A percentile compares a stretch with the other conserved stretches of the same genome.
Conservation (phyloP, 1,284 basidiomycete genomes). For the Ustilago curta region DNA sequence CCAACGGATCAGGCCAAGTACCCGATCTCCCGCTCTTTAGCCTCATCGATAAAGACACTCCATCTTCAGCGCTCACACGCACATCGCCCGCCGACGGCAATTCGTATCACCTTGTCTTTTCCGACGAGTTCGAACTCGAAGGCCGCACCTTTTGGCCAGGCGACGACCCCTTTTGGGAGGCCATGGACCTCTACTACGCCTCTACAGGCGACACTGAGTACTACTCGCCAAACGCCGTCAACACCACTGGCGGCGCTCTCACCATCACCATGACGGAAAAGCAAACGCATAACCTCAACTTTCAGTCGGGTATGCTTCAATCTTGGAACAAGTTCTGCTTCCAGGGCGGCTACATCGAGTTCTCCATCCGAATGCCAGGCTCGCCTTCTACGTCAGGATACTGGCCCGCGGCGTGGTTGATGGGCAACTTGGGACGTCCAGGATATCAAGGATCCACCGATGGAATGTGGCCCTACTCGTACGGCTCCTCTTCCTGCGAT, state of each 20-base stretch:
- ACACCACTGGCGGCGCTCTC: constrained; percentile 56
- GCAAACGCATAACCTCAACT: constrained; percentile 59
- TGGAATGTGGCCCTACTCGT: constrained; percentile 70
- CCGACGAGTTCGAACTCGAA: constrained; percentile 60
- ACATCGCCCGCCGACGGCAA: constrained; percentile 33
- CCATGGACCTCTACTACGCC: constrained; percentile 60
- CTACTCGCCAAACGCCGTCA: constrained; percentile 57
- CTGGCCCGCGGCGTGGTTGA: constrained; percentile 71
- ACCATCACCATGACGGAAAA: constrained; percentile 54
- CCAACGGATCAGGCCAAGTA: constrained; percentile 63
- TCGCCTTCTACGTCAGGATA: constrained; percentile 69
- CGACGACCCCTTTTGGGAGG: constrained; percentile 64
- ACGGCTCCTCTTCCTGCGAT: constrained; percentile 68
- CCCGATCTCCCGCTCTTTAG: constrained; percentile 51
- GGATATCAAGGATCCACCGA: constrained; percentile 68
- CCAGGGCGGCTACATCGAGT: constrained; percentile 68
- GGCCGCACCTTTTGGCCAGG: constrained; percentile 65
- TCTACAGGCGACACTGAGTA: constrained; percentile 58
- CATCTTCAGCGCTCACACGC: constrained; percentile 36
- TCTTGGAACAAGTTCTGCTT: constrained; percentile 68
- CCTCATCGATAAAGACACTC: constrained; percentile 58
- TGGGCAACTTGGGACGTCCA: constrained; percentile 66
- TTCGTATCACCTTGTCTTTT: constrained; percentile 60
- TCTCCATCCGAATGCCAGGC: constrained; percentile 59
- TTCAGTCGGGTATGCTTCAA: constrained; percentile 65